These are phyloP conservation scores for Diaporthe citriasiana DNA, from an alignment of 2,329 filamentous ascomycete species.

Conservation along the genomic window DNA sequence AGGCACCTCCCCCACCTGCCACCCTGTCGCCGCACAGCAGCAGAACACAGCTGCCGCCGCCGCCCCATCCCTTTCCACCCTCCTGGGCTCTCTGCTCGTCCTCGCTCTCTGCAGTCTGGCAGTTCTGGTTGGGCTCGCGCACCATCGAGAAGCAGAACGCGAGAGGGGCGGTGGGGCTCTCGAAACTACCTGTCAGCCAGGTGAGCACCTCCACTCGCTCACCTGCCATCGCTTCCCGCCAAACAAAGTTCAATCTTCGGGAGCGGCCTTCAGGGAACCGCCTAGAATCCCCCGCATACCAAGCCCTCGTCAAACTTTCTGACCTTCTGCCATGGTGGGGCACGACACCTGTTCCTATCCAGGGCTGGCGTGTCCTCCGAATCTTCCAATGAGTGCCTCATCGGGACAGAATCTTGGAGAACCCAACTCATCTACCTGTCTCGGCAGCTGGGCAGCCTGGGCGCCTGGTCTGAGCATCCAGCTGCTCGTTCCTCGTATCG, in stretches of 20 bases:
- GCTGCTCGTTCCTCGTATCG: slow-evolving; percentile 12
- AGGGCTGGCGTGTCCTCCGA: slow-evolving; percentile 11
- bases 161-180: background rate
- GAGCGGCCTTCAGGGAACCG: slow-evolving; percentile 36
- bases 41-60: slow-evolving; percentile 4
- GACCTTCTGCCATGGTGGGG: slow-evolving; percentile 31
- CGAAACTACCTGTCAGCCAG: slow-evolving; percentile 28
- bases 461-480: slow-evolving; percentile 21
- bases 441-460: slow-evolving; percentile 24
- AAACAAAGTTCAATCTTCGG: slow-evolving; percentile 33
- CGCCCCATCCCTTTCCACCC: slow-evolving; percentile 23
- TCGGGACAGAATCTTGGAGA: slow-evolving; percentile 18
- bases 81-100: slow-evolving; percentile 24
- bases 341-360: slow-evolving; percentile 18
- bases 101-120: background rate
- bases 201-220: slow-evolving; percentile 17
- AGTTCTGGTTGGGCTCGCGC: background rate
- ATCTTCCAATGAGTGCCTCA: slow-evolving; percentile 15
- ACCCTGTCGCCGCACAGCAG: background rate
- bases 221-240: slow-evolving; percentile 24
- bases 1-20: background rate
- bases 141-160: background rate
- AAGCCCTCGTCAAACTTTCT: slow-evolving; percentile 31
- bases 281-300: slow-evolving; percentile 37
- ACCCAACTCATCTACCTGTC: slow-evolving; percentile 2